Evolutionary conservation across 2,329 filamentous ascomycete species (phyloP), one percentile per base, ranked within the genome.

Genomic region (Aureobasidium sp.): DNA sequence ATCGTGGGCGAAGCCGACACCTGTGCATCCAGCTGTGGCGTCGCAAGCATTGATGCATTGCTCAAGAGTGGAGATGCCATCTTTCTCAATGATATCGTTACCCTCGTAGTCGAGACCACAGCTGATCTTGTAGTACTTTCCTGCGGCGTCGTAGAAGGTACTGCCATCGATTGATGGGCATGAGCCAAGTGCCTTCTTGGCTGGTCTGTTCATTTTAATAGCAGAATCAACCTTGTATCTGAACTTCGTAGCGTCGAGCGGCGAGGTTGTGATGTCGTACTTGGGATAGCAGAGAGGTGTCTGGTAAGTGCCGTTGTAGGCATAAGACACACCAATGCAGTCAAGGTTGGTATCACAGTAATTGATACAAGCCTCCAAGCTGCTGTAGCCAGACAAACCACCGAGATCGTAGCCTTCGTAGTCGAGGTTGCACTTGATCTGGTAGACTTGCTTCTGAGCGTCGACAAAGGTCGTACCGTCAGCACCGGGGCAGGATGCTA

Each of bases 201-300:
- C 30, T 7, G 59, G 49, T 39, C 42, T 53, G 49, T 50, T 53
- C 21, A 54, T 30, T n/a, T 61, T 61, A 39, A 61, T 45, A n/a
- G 59, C 59, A 21, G 59, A 45, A 39, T 61, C 59, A 25, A 61
- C 52, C 59, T 61, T 61, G 48, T 61, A 61, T 29, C 44, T 61
- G 41, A 53, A 61, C n/a, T 21, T 45, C 27, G 59, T 52, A 7
- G 48, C 45, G 30, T 61, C 54, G 21, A 61, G 48, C 6, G 49
- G 59, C 16, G 37, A 25, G 16, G 52, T 45, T 7, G 58, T 61
- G 37, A 61, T 61, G 27, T 61, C 32, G 13, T 61, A 61, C 48
- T 61, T 61, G 21, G 59, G 59, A n/a, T 61, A 61, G 49, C 59
- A 54, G 13, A 54, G 52, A 13, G 49, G 59, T 10, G 48, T 54